These are phyloP conservation scores for Malassezia sp. DNA, from an alignment of 1,284 basidiomycete species.

Conservation along the genomic window DNA sequence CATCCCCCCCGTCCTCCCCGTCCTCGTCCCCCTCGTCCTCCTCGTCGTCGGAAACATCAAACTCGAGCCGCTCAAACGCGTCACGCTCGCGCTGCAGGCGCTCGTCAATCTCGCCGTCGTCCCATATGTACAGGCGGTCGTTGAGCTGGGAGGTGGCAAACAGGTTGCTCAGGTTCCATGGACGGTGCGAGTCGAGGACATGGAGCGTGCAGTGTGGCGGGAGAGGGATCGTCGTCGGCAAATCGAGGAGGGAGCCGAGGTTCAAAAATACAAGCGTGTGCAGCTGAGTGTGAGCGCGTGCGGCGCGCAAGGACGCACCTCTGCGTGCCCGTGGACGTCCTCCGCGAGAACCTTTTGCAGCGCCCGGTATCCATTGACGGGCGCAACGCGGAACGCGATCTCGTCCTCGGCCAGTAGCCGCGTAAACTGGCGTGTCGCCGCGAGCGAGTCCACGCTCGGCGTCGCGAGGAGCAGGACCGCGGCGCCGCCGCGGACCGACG, in stretches of 20 bases:
- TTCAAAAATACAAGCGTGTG: conserved; percentile 84
- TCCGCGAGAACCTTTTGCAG: conserved; percentile 18
- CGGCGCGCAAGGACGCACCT: conserved; percentile 10
- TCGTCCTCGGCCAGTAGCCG: conserved; percentile 85
- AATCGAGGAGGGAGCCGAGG: conserved; percentile 76
- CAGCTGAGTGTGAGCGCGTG: conserved; percentile 53
- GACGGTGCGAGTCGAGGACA: conserved; percentile 85
- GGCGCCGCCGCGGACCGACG: conserved; percentile 20
- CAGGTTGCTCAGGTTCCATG: conserved; percentile 77
- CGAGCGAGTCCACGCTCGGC: conserved; percentile 78
- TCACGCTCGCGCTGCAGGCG: conserved; percentile 27
- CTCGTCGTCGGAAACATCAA: conserved; percentile 52
- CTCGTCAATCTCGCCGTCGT: conserved; percentile 35
- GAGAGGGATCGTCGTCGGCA: conserved; percentile 51
- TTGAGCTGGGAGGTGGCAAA: conserved; percentile 56
- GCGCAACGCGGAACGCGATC: conserved; percentile 76
- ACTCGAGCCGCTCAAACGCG: conserved; percentile 33
- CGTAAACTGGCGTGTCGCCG: conserved; percentile 77
- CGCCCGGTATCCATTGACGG: conserved; percentile 65
- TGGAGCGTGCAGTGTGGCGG: conserved; percentile 56
- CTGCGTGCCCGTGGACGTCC: conserved; percentile 17
- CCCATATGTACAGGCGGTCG: conserved; percentile 39
- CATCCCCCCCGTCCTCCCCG: conserved; percentile 12
- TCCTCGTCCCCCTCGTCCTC: conserved; percentile 41
- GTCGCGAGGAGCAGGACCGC: conserved; percentile 68